Evolutionary conservation across 2,329 filamentous ascomycete genomes (phyloP).

Genomic region (Sporothrix mexicana): DNA sequence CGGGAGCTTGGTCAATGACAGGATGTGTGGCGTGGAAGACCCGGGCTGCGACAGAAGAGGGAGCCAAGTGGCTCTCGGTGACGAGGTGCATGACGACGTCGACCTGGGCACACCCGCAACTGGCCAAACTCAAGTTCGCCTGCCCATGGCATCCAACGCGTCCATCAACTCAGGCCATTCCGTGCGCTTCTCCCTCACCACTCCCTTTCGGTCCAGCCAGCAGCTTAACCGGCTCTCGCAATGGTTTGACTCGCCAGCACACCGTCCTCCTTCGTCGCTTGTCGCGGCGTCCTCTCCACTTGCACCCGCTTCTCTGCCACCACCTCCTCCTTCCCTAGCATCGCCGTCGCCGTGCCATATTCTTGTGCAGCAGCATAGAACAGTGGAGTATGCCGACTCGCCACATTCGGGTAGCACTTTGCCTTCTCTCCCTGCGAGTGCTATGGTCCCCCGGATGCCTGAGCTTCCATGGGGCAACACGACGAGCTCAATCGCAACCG

Average conservation of each 20-base stretch:
- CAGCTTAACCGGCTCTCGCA: conserved; percentile 10
- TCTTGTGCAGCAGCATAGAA: conserved; percentile 32
- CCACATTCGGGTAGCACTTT: not conserved
- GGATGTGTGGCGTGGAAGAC: not conserved
- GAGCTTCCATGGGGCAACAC: not conserved
- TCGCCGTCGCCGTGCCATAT: conserved; percentile 26
- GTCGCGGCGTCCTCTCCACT: not conserved
- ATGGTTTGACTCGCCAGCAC: conserved; percentile 7
- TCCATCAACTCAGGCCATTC: conserved; percentile 12
- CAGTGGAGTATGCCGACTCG: conserved; percentile 24
- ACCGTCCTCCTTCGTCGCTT: not conserved
- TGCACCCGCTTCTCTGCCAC: not conserved
- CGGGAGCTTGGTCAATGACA: not conserved
- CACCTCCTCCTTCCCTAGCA: not conserved
- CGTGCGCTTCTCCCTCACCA: not conserved
- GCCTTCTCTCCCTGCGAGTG: not conserved
- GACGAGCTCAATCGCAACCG: not conserved
- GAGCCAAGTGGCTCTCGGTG: not conserved
- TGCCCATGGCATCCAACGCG: not conserved
- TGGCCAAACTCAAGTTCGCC: not conserved
- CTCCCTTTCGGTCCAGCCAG: conserved; percentile 3
- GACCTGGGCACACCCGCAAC: not conserved
- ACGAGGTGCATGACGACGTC: not conserved
- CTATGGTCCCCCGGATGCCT: not conserved
- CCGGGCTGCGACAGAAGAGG: not conserved